A percentile compares a stretch with the other conserved stretches of the same genome.
Conservation (phyloP, 106 monocot species). For the Acorus gramineus region DNA sequence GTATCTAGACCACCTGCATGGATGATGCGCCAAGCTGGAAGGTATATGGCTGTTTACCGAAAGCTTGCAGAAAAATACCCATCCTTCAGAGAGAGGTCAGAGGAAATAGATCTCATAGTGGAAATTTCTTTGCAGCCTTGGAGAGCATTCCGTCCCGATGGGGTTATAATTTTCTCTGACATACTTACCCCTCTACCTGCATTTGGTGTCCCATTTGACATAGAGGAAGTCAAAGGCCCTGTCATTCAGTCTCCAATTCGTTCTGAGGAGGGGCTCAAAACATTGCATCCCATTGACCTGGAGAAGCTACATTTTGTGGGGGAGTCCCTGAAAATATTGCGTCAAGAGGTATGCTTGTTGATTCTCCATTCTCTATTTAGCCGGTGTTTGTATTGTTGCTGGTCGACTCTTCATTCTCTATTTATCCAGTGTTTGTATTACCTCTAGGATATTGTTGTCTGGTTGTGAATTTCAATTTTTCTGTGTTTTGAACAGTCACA, state of each 20-base stretch:
- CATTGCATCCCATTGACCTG: slow-evolving; percentile 64
- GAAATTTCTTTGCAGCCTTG: slow-evolving; percentile 98
- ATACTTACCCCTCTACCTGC: slow-evolving; percentile 94
- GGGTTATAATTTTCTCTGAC: slow-evolving; percentile 91
- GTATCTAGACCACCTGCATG: slow-evolving; percentile 78
- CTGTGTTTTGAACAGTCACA: too few relatives aligned
- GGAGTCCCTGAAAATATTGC: slow-evolving; percentile 68
- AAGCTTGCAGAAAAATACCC: slow-evolving; percentile 73
- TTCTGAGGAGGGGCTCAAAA: slow-evolving; percentile 48
- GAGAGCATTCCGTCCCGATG: slow-evolving; percentile 83
- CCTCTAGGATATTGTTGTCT: too few relatives aligned
- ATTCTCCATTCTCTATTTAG: too few relatives aligned
- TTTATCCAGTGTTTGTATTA: too few relatives aligned
- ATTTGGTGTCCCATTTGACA: slow-evolving; percentile 89
- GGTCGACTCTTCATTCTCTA: too few relatives aligned
- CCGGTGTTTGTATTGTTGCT: too few relatives aligned
- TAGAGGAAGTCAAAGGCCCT: slow-evolving; percentile 82
- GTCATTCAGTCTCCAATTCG: slow-evolving; percentile 60
- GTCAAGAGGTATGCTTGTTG: slow-evolving; percentile 47
- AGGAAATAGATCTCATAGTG: slow-evolving; percentile 86
- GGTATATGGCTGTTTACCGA: slow-evolving; percentile 86
- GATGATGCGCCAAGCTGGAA: slow-evolving; percentile 99
- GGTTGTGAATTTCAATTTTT: too few relatives aligned
- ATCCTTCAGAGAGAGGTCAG: slow-evolving; percentile 88
- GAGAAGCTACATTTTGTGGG: slow-evolving; percentile 89